A percentile compares a stretch with the other conserved stretches of the same genome.
These are phyloP conservation scores for Candida takata DNA, from an alignment of 805 yeast genomes.

Conservation along the genomic window DNA sequence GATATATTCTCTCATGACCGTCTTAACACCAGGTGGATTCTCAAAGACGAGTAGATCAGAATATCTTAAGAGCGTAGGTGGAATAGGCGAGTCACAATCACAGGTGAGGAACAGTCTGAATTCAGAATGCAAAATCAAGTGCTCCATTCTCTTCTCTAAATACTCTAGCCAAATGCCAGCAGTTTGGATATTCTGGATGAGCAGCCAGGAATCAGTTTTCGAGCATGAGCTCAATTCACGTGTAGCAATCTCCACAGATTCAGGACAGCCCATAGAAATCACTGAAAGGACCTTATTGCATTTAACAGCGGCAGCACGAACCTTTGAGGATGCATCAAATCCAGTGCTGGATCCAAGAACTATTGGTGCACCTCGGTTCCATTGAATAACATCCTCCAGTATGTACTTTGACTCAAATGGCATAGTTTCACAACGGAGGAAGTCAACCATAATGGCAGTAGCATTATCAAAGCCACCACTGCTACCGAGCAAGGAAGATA, in stretches of 20 bases:
- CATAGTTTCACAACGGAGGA: conserved; percentile 25
- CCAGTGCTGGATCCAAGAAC: conserved; percentile 55
- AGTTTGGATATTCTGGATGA: conserved; percentile 78
- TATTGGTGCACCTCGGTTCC: conserved; percentile 29
- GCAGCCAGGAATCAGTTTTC: conserved; percentile 56
- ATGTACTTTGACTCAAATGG: conserved; percentile 28
- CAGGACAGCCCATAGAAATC: conserved; percentile 71
- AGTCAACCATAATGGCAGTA: conserved; percentile 16
- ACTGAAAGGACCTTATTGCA: conserved; percentile 26
- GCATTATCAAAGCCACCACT: conserved; percentile 8
- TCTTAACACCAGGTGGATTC: conserved; percentile 51
- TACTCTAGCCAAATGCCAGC: conserved; percentile 55
- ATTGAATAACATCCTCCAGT: conserved; percentile 24
- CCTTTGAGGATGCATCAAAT: conserved; percentile 55
- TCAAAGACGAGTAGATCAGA: conserved; percentile 57
- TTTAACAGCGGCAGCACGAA: conserved; percentile 38
- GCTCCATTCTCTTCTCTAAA: conserved; percentile 41
- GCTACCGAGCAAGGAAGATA: conserved; percentile 1
- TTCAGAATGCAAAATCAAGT: conserved; percentile 21
- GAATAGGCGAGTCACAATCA: conserved; percentile 38
- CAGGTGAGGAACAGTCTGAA: conserved; percentile 66
- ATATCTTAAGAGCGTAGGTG: conserved; percentile 48
- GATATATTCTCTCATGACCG: conserved; percentile 28
- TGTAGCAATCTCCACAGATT: conserved; percentile 52
- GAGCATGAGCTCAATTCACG: conserved; percentile 41